Percentiles rank a stretch among this genome's conserved stretches.
These are phyloP conservation scores for Geoglossum glabrum DNA, from an alignment of 495 filamentous ascomycete genomes.

Conservation along the genomic window DNA sequence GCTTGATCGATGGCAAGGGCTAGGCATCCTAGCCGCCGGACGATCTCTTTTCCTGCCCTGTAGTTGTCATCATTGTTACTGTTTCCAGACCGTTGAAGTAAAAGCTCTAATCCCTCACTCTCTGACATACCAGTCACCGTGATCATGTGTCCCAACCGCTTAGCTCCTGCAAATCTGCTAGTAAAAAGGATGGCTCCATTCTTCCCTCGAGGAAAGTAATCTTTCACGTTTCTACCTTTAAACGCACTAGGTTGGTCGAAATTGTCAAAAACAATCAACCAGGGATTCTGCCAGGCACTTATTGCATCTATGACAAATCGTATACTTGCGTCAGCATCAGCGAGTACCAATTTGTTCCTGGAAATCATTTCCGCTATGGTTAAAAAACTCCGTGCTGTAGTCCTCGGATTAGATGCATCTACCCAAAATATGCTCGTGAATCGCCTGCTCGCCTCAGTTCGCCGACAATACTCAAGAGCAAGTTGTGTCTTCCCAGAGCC, in stretches of 20 bases:
- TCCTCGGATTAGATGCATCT: constrained; percentile 10
- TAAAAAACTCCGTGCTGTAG: constrained; percentile 5
- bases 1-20: constrained; percentile 19
- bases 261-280: constrained; percentile 20
- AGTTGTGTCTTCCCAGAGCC: constrained; percentile 20
- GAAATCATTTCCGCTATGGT: constrained; percentile 7
- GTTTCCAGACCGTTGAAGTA: constrained; percentile 7
- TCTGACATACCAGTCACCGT: constrained; percentile 8
- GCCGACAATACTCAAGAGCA: constrained; percentile 16
- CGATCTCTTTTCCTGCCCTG: constrained; percentile 9
- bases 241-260: constrained; percentile 16
- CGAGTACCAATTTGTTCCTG: background rate
- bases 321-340: constrained; percentile 5
- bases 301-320: constrained; percentile 10
- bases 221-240: constrained; percentile 5
- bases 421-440: constrained; percentile 16
- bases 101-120: constrained; percentile 13
- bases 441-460: constrained; percentile 5
- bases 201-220: constrained; percentile 10
- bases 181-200: constrained; percentile 14
- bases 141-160: constrained; percentile 2
- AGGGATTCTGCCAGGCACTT: constrained; percentile 6
- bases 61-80: constrained; percentile 4
- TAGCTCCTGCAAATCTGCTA: constrained; percentile 4
- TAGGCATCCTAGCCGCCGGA: constrained; percentile 11